Percentiles rank a stretch among this genome's conserved stretches.
Evolutionary conservation across 345 rosid genomes (phyloP).

Genomic region (Ceriops tagal): DNA sequence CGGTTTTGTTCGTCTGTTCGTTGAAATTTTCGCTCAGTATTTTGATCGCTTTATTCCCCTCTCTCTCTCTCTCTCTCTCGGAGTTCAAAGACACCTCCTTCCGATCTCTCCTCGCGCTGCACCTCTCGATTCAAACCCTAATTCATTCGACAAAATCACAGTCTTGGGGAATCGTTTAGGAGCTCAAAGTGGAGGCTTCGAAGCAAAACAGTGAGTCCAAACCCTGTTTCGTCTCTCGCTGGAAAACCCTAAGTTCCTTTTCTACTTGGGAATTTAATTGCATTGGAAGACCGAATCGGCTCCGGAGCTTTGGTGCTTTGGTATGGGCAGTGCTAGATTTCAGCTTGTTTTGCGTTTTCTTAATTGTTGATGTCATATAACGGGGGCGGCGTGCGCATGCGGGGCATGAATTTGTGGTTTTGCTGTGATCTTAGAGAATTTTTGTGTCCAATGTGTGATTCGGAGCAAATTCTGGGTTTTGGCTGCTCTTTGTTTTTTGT

Average conservation of each 20-base stretch:
- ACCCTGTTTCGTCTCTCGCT: constrained; percentile 12
- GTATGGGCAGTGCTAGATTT: constrained; percentile 17
- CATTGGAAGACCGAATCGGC: constrained; percentile 19
- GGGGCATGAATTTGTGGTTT: not conserved
- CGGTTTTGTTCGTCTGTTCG: constrained; percentile 47
- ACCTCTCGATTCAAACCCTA: constrained; percentile 36
- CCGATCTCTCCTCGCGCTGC: not conserved
- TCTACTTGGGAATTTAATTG: constrained; percentile 1
- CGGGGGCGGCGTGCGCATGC: not conserved
- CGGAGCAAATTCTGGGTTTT: constrained; percentile 11
- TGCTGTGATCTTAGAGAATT: not conserved
- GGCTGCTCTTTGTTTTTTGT: constrained; percentile 4
- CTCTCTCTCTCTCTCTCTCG: constrained; percentile 21
- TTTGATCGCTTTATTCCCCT: constrained; percentile 45
- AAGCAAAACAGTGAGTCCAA: constrained; percentile 33
- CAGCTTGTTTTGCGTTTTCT: constrained; percentile 11
- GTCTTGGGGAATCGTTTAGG: constrained; percentile 30
- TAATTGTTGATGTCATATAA: not conserved
- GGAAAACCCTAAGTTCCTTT: constrained; percentile 40
- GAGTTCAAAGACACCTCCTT: constrained; percentile 6
- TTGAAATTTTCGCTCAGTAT: constrained; percentile 50
- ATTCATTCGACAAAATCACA: constrained; percentile 19
- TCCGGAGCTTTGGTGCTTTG: constrained; percentile 6
- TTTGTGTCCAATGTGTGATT: constrained; percentile 19
- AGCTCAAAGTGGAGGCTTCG: constrained; percentile 29